Evolutionary conservation across 169 alveolate genomes (phyloP).

Genomic region (Plasmodium cynomolgi): DNA sequence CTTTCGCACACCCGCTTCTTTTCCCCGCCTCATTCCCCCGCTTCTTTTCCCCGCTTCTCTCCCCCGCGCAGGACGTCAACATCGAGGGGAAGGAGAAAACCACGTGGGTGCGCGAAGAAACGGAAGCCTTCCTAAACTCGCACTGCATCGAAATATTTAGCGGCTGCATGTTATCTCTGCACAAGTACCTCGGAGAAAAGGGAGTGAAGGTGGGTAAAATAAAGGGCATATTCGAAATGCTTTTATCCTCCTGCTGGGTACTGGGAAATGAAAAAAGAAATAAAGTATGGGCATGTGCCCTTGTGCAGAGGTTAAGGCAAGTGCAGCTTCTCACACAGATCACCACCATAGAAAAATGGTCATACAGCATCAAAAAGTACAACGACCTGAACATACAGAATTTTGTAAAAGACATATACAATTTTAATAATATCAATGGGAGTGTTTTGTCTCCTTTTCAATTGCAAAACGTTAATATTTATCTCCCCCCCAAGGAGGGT

Average conservation of each 20-base stretch:
- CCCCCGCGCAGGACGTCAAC: constrained; percentile 21
- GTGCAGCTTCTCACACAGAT: constrained; percentile 49
- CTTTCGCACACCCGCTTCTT: not conserved
- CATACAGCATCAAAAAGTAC: constrained; percentile 51
- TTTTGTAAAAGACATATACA: constrained; percentile 63
- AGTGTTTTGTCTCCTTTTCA: constrained; percentile 58
- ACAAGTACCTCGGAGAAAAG: constrained; percentile 37
- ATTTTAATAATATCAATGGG: constrained; percentile 58
- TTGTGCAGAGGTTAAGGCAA: constrained; percentile 71
- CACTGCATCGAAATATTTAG: constrained; percentile 57
- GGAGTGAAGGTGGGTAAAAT: constrained; percentile 37
- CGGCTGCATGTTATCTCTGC: constrained; percentile 50
- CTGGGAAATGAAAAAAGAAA: constrained; percentile 60
- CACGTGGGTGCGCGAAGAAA: constrained; percentile 57
- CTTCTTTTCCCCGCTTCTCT: not conserved
- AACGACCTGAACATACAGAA: constrained; percentile 47
- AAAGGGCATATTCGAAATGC: constrained; percentile 39
- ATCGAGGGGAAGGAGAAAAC: constrained; percentile 28
- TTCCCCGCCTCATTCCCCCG: not conserved
- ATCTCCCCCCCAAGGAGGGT: constrained; percentile 36
- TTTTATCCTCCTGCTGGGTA: constrained; percentile 65
- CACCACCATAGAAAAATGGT: constrained; percentile 62
- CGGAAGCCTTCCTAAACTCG: constrained; percentile 62
- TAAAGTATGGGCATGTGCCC: constrained; percentile 63
- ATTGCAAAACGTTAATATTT: constrained; percentile 29